Conservation (phyloP, 176 grass and related monocot genomes). For the Poa annua region DNA sequence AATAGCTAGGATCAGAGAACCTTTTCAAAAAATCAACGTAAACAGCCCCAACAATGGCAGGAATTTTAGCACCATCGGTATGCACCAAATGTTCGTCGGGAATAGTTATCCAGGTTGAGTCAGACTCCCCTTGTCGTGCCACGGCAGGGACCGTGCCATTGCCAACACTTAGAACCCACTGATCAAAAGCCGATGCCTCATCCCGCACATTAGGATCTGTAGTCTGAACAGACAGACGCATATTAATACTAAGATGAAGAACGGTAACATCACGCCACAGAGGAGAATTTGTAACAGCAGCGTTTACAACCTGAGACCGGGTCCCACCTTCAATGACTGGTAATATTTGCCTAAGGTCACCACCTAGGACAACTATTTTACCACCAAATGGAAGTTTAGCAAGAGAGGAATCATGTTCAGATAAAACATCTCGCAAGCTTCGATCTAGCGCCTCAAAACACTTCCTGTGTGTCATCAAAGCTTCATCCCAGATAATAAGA, state of each 20-base stretch:
- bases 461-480: neutral
- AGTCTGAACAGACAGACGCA: neutral
- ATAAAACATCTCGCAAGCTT: neutral
- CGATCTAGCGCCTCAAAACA: constrained; percentile 36
- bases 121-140: neutral
- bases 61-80: neutral
- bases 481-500: neutral
- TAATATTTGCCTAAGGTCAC: neutral
- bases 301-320: neutral
- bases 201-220: neutral
- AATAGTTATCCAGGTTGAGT: neutral
- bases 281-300: neutral
- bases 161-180: neutral
- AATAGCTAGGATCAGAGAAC: neutral
- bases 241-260: neutral
- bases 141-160: neutral
- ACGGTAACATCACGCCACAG: neutral
- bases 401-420: neutral
- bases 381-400: neutral
- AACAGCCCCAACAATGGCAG: neutral
- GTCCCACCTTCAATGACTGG: neutral
- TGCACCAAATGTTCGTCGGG: neutral
- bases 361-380: neutral
- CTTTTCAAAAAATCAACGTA: neutral
- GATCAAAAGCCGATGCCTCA: neutral